phyloP scores from a whole-genome alignment of 1,284 basidiomycete species.

The Ustilago crameri region DNA sequence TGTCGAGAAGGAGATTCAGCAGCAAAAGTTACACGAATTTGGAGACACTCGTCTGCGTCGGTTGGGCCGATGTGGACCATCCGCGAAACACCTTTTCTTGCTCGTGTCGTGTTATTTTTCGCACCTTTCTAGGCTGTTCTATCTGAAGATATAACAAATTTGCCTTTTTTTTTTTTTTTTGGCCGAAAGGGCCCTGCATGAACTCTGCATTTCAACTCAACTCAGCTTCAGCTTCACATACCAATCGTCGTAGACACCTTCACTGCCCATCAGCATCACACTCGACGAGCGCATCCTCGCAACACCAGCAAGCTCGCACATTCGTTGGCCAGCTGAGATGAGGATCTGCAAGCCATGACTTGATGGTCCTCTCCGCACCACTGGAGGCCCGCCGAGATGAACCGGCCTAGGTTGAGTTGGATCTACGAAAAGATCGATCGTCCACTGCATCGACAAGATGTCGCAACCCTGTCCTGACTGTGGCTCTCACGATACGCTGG shows the following conservation, averaged over 20 bases:
- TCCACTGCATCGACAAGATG: constrained; percentile 8
- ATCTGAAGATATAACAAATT: not conserved
- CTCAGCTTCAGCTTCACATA: not conserved
- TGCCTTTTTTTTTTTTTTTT: too few species aligned
- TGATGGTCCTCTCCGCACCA: too few species aligned
- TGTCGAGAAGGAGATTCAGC: too few species aligned
- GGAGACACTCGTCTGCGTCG: not conserved
- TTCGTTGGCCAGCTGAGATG: too few species aligned
- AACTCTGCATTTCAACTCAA: not conserved
- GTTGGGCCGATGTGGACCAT: not conserved
- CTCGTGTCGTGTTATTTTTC: constrained; percentile 3
- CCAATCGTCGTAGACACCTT: too few species aligned
- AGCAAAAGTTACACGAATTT: too few species aligned
- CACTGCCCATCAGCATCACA: too few species aligned
- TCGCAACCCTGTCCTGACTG: constrained; percentile 25
- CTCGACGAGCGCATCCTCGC: too few species aligned
- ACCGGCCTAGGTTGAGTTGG: not conserved
- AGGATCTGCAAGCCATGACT: too few species aligned
- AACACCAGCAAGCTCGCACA: too few species aligned
- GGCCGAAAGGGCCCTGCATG: constrained; percentile 5
- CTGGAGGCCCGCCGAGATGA: too few species aligned
- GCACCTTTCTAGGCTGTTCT: not conserved
- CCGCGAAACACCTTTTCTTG: constrained; percentile 4
- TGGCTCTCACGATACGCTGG: constrained; percentile 9
- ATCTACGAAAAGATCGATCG: not conserved